Evolutionary conservation across 2,329 filamentous ascomycete genomes (phyloP).

Genomic region (Hortaea werneckii): DNA sequence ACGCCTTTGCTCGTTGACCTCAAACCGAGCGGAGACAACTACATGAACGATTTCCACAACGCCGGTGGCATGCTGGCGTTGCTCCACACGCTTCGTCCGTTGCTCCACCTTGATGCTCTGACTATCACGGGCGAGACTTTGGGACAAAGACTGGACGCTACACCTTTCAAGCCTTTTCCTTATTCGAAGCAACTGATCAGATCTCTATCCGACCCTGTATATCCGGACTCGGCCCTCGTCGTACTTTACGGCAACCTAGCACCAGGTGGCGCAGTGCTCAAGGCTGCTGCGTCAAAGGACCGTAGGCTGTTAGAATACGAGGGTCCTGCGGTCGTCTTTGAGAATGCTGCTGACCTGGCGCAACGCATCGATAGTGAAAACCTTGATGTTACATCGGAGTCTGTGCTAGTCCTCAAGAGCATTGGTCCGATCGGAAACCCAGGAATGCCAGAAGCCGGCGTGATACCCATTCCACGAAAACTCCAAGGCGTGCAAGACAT

Average conservation of each 20-base stretch:
- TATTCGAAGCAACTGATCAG: constrained; percentile 36
- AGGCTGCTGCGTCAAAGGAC: constrained; percentile 42
- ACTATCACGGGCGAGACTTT: constrained; percentile 40
- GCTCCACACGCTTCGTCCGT: constrained; percentile 35
- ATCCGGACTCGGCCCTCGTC: constrained; percentile 35
- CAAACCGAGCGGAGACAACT: constrained; percentile 45
- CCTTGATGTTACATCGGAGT: constrained; percentile 34
- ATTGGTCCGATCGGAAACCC: constrained; percentile 44
- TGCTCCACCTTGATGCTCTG: constrained; percentile 36
- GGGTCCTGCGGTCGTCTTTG: constrained; percentile 40
- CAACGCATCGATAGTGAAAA: constrained; percentile 36
- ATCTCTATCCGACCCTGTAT: constrained; percentile 35
- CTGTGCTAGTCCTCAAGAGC: constrained; percentile 38
- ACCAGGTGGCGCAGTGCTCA: constrained; percentile 40
- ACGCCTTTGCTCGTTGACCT: constrained; percentile 41
- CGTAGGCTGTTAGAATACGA: constrained; percentile 34
- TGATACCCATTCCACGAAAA: constrained; percentile 43
- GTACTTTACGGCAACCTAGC: constrained; percentile 40
- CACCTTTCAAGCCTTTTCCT: constrained; percentile 32
- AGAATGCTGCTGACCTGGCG: constrained; percentile 38
- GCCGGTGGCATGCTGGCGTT: constrained; percentile 42
- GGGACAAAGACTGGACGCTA: constrained; percentile 35
- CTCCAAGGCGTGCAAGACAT: constrained; percentile 43
- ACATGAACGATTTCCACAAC: constrained; percentile 47
- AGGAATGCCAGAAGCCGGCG: constrained; percentile 44